Evolutionary conservation across 345 rosid species (phyloP), one percentile per base, ranked within the genome.

Genomic region (Jatropha curcas): DNA sequence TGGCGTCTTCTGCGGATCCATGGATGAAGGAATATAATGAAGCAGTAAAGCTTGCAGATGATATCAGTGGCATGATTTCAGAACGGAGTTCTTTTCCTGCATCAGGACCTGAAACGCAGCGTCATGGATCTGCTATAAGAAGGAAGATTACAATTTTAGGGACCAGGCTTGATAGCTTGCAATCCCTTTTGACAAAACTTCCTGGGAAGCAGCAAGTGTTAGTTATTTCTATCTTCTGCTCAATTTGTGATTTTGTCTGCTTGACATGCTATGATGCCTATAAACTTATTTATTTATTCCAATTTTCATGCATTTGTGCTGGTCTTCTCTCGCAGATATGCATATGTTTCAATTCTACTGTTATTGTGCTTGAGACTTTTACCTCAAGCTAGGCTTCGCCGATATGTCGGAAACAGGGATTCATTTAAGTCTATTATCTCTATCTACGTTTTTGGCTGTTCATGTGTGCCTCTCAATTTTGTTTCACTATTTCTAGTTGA

Each of bases 61-160:
- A 55, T 59, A 89, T 92, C 60, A 86, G 79, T 78, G 92, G 85
- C 58, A 95, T 92, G 99, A 86, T 92, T 74, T 83, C 88, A 3
- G 99, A 91, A 35, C 79, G 94, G 72, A 79, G 59, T 73, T 74
- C 86, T 0, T 50, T 87, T 34, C 84, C 88, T 33, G 55, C 84
- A 30, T 72, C 96, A 8, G 98, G 97, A 37, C 97, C 97, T 27
- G 98, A 91, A 37, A 77, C 92, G 28, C 97, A 92, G 72, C 97
- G 99, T 22, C 96, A 88, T 75, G 86, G 90, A 20, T 95, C 99
- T 28, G 88, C 94, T 24, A 85, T 84, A 45, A 84, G 97, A 72
- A 88, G 99, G 77, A 95, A 92, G 88, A 88, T 90, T 72, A 89
- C 98, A 2, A 95, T 95, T 53, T 82, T 95, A 48, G 91, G 94